These are phyloP conservation scores for Paraurostyla sp. DNA, from an alignment of 73 alveolate species.

Conservation along the genomic window DNA sequence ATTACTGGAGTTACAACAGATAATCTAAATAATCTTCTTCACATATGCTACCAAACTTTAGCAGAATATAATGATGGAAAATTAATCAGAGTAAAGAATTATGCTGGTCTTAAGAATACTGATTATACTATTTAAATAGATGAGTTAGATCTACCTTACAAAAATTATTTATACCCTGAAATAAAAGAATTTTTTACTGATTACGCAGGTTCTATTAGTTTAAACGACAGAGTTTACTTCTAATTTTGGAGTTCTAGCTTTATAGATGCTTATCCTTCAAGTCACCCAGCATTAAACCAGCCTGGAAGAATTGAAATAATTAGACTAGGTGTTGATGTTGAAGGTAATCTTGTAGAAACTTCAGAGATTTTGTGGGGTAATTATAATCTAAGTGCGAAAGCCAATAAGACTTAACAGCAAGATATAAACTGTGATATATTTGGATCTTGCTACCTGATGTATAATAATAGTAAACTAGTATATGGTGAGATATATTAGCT, in stretches of 20 bases:
- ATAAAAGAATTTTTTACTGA: neutral
- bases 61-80: neutral
- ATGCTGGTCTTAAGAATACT: neutral
- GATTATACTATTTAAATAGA: neutral
- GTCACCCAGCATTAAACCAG: neutral
- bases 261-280: neutral
- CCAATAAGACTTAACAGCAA: neutral
- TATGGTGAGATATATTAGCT: constrained; percentile 40
- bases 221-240: neutral
- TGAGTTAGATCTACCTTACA: neutral
- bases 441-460: neutral
- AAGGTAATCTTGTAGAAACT: neutral
- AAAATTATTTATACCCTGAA: neutral
- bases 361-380: neutral
- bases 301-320: neutral
- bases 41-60: constrained; percentile 20
- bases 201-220: constrained; percentile 10
- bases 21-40: neutral
- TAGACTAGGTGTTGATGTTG: constrained; percentile 16
- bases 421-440: neutral
- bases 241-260: neutral
- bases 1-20: neutral
- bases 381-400: neutral
- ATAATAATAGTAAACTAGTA: neutral
- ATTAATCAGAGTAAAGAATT: neutral